phyloP scores from a whole-genome alignment of 805 yeast species.

The Starmerella kuoi region DNA sequence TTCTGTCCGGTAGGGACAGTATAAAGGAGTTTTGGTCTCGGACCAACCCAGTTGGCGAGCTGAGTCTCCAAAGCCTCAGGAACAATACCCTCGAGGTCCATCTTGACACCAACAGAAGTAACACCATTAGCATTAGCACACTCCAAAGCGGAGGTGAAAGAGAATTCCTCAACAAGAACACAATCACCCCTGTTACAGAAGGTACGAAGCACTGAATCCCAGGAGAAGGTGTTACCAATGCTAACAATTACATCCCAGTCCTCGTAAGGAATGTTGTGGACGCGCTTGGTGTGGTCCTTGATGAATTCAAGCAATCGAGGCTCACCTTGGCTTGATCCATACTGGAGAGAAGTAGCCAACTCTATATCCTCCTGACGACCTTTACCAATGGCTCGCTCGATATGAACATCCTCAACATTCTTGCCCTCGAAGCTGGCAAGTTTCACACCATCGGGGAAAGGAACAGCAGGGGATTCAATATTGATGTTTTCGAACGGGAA shows the following conservation, averaged over 20 bases:
- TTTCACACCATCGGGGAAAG: slow-evolving; percentile 60
- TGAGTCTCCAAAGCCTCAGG: slow-evolving; percentile 55
- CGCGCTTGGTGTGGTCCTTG: slow-evolving; percentile 46
- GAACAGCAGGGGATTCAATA: slow-evolving; percentile 55
- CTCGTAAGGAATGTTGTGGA: slow-evolving; percentile 40
- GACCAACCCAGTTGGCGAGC: slow-evolving; percentile 52
- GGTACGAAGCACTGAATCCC: slow-evolving; percentile 74
- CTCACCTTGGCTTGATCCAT: slow-evolving; percentile 77
- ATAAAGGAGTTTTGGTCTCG: slow-evolving; percentile 67
- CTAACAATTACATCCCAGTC: slow-evolving; percentile 66
- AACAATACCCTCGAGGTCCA: slow-evolving; percentile 67
- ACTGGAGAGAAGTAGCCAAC: slow-evolving; percentile 77
- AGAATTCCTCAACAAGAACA: slow-evolving; percentile 68
- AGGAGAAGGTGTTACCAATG: slow-evolving; percentile 80
- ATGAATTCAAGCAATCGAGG: slow-evolving; percentile 55
- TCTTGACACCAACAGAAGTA: slow-evolving; percentile 54
- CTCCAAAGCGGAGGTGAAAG: slow-evolving; percentile 77
- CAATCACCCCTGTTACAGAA: slow-evolving; percentile 68
- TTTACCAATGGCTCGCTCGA: slow-evolving; percentile 29
- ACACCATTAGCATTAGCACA: slow-evolving; percentile 65
- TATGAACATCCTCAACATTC: slow-evolving; percentile 26
- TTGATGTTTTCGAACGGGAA: slow-evolving; percentile 79
- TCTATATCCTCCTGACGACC: slow-evolving; percentile 40
- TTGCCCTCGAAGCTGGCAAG: slow-evolving; percentile 21
- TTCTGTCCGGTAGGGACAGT: slow-evolving; percentile 94